These are phyloP conservation scores for Torulaspora microellipsoides DNA, from an alignment of 805 yeast genomes.

Conservation along the genomic window DNA sequence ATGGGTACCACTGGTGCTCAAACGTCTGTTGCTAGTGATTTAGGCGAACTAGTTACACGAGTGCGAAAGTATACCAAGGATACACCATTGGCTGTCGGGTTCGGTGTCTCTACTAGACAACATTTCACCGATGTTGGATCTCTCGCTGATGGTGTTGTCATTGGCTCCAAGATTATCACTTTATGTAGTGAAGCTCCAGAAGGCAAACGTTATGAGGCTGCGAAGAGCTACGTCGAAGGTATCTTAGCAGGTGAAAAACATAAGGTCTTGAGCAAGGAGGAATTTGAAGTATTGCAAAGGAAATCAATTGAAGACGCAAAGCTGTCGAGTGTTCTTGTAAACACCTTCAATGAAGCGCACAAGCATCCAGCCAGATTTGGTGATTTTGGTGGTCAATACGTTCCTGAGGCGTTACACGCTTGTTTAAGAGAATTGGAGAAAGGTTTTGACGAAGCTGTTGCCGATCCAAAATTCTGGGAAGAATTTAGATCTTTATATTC, in stretches of 20 bases:
- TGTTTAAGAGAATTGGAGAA: slow-evolving; percentile 85
- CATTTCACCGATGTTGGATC: slow-evolving; percentile 78
- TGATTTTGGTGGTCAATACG: slow-evolving; percentile 97
- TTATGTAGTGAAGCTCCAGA: slow-evolving; percentile 58
- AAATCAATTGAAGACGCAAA: slow-evolving; percentile 23
- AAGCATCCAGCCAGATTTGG: slow-evolving; percentile 79
- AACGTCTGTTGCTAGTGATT: slow-evolving; percentile 55
- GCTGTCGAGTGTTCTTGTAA: slow-evolving; percentile 19
- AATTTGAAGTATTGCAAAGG: slow-evolving; percentile 36
- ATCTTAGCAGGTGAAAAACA: slow-evolving; percentile 59
- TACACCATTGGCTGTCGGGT: slow-evolving; percentile 90
- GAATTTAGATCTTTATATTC: slow-evolving; percentile 80
- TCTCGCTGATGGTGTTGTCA: slow-evolving; percentile 90
- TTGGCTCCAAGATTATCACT: slow-evolving; percentile 81
- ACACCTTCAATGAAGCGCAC: slow-evolving; percentile 52
- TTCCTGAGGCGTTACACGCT: slow-evolving; percentile 91
- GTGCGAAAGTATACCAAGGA: slow-evolving; percentile 74
- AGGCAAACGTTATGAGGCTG: slow-evolving; percentile 57
- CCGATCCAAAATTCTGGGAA: slow-evolving; percentile 90
- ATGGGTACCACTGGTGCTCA: slow-evolving; percentile 97
- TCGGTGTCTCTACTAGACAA: slow-evolving; percentile 92
- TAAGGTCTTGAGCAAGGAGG: slow-evolving; percentile 31
- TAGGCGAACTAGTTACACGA: slow-evolving; percentile 63
- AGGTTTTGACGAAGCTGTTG: slow-evolving; percentile 82
- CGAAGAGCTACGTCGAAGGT: slow-evolving; percentile 60